Evolutionary conservation across 345 rosid genomes (phyloP).

Genomic region (Stellera chamaejasme): DNA sequence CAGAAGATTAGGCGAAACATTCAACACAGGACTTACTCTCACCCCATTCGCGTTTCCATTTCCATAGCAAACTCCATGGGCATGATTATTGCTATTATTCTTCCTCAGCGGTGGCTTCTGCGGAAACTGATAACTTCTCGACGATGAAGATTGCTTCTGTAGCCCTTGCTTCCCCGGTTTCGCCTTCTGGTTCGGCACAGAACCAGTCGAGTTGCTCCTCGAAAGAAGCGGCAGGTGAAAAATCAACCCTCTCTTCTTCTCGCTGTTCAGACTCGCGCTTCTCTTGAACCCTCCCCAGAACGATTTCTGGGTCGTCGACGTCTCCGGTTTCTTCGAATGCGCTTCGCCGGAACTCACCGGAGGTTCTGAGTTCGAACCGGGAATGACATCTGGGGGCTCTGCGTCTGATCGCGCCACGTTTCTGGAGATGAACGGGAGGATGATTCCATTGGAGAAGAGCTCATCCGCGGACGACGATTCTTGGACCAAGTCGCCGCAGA

Average conservation of each 20-base stretch:
- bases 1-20: constrained; percentile 46
- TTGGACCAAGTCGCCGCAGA: constrained; percentile 27
- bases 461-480: constrained; percentile 67
- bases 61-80: constrained; percentile 24
- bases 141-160: constrained; percentile 23
- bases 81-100: constrained; percentile 11
- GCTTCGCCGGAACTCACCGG: constrained; percentile 19
- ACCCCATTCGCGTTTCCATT: constrained; percentile 20
- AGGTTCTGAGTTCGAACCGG: constrained; percentile 27
- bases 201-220: constrained; percentile 66
- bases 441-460: constrained; percentile 66
- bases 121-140: constrained; percentile 29
- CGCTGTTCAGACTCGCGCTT: constrained; percentile 59
- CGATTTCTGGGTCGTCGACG: constrained; percentile 24
- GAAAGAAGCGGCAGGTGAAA: constrained; percentile 55
- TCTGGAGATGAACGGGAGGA: constrained; percentile 43
- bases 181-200: constrained; percentile 29
- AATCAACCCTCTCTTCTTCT: constrained; percentile 40
- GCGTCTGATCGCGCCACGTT: constrained; percentile 12
- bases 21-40: constrained; percentile 49
- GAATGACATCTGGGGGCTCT: constrained; percentile 16
- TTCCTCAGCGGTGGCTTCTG: constrained; percentile 43
- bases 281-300: constrained; percentile 72
- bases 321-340: constrained; percentile 18
- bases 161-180: constrained; percentile 27